These are phyloP conservation scores for Phellopilus nigrolimitatus DNA, from an alignment of 1,284 basidiomycete species.

Conservation along the genomic window DNA sequence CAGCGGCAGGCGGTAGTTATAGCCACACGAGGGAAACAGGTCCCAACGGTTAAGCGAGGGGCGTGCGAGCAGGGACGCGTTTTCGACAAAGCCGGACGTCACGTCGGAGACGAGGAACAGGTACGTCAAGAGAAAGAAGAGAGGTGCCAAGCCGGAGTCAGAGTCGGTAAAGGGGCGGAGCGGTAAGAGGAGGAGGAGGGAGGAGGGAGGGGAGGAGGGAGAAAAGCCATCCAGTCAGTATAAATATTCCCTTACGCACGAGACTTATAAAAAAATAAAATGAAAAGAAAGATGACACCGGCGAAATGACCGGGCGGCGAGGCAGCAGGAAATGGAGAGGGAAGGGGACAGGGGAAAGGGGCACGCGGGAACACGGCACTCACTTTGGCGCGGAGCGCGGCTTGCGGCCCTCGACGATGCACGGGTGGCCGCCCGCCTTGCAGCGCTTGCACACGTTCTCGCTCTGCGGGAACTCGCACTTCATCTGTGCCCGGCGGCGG, in stretches of 20 bases:
- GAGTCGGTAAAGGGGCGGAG: neutral
- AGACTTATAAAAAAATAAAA: neutral
- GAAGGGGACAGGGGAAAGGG: neutral
- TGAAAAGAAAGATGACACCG: neutral
- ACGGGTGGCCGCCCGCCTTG: conserved; percentile 60
- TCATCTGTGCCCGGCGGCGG: conserved; percentile 50
- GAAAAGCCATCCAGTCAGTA: neutral
- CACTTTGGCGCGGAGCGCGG: conserved; percentile 72
- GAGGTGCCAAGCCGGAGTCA: neutral
- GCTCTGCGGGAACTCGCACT: conserved; percentile 66
- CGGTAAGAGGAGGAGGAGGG: neutral
- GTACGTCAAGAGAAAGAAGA: neutral
- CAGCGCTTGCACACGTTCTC: conserved; percentile 71
- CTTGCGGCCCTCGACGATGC: conserved; percentile 76
- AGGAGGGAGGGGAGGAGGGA: neutral
- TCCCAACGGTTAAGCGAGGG: no score
- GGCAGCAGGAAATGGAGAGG: conserved; percentile 1
- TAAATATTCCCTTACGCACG: no score
- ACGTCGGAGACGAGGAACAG: no score
- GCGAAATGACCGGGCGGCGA: neutral
- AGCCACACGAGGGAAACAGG: neutral
- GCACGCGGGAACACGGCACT: conserved; percentile 40
- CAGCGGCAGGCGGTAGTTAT: neutral
- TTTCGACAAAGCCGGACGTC: no score
- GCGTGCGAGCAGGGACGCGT: no score